Evolutionary conservation across 192 early-diverging fungal genomes (phyloP), one percentile per base, ranked within the genome.

Genomic region (Obelidium mucronatum): DNA sequence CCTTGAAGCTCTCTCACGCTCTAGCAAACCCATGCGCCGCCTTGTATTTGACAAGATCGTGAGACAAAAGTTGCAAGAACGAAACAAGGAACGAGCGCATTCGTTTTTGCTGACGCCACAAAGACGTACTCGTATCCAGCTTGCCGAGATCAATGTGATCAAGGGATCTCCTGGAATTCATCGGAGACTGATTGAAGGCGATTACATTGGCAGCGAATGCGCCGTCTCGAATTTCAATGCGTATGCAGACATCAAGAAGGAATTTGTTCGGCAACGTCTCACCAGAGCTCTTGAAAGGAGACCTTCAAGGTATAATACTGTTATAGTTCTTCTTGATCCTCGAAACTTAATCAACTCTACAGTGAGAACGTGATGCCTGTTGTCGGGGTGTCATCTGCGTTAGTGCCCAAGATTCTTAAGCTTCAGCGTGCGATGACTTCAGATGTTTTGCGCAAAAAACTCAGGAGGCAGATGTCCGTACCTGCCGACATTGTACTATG

Each of bases 41-140:
- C 44, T 68, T 11, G 67, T 68, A 33, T 54, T 53, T 34, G 67
- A 68, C 30, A 48, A 54, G 30, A 51, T 48, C 52, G 67, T 68
- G 26, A 39, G 67, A 8, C 39, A 36, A 11, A 44, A 31, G 22
- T 22, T 51, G 1, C 52, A 30, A 13, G 44, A 30, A 17, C 44
- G 22, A 24, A 68, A 68, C 34, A 22, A 39, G 17, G 28, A 24
- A 34, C 6, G 52, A 13, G 13, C 52, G 30, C 11, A 34, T 26
- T 13, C 19, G 8, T 17, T 31, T 17, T 26, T 68, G 22, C 24
- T 26, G 8, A 17, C 39, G 22, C 67, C 67, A 19, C 67, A 68
- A 30, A 39, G 67, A 30, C 24, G 19, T 11, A 53, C 19, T 19
- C 67, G 67, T 13, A 8, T 24, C 5, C 40, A 68, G 48, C 67